Conservation (phyloP, 495 filamentous ascomycete genomes). For the Lasiosphaeria miniovina region DNA sequence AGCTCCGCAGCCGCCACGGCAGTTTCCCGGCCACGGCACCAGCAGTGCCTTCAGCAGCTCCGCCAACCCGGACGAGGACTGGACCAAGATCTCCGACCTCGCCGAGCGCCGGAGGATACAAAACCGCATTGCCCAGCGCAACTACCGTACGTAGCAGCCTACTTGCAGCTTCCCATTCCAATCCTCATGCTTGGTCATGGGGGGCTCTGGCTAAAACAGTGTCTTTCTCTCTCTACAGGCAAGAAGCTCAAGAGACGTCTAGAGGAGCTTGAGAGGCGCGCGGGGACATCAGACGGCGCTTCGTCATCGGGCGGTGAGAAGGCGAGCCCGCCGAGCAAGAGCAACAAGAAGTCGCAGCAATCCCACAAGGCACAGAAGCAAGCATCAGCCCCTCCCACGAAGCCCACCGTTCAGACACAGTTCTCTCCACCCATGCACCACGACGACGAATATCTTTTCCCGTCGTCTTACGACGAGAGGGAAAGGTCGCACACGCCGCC, state of each 20-base stretch:
- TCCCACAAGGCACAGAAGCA: conserved; percentile 37
- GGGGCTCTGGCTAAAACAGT: not conserved
- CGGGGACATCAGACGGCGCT: conserved; percentile 73
- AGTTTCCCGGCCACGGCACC: conserved; percentile 67
- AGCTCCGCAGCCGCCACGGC: conserved; percentile 48
- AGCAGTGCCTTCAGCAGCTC: conserved; percentile 96
- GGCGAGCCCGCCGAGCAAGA: conserved; percentile 46
- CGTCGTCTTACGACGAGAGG: conserved; percentile 44
- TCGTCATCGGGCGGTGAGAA: conserved; percentile 50
- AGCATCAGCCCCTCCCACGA: conserved; percentile 28
- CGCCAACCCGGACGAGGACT: conserved; percentile 96
- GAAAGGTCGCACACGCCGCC: conserved; percentile 71
- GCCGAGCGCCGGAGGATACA: conserved; percentile 93
- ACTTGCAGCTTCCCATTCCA: not conserved
- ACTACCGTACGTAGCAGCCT: conserved; percentile 76
- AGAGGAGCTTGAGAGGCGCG: conserved; percentile 92
- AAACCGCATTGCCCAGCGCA: conserved; percentile 95
- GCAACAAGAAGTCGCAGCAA: conserved; percentile 43
- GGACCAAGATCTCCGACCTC: conserved; percentile 98
- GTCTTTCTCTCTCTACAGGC: conserved; percentile 52
- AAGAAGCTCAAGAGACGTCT: conserved; percentile 98
- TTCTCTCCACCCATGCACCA: conserved; percentile 59
- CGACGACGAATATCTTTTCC: conserved; percentile 50
- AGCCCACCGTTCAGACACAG: conserved; percentile 48
- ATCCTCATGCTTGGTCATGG: too few species aligned